A percentile compares a stretch with the other conserved stretches of the same genome.
Conservation (phyloP, 2,329 filamentous ascomycete genomes). For the Trichophyton simii region DNA sequence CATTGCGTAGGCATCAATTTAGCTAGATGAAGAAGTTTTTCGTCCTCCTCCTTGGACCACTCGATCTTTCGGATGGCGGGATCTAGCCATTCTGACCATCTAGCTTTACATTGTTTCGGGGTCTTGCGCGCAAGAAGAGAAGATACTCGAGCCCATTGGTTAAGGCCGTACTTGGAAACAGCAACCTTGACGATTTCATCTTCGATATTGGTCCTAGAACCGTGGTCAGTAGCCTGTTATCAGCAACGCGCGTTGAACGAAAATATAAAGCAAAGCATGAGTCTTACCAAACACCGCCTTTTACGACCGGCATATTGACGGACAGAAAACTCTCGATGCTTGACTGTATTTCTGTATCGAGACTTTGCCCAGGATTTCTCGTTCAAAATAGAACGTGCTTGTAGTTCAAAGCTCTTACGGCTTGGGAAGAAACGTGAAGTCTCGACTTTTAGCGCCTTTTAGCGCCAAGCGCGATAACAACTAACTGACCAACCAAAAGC, state of each 20-base stretch:
- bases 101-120: slow-evolving; percentile 95
- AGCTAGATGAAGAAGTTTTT: slow-evolving; percentile 88
- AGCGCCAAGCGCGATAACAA: slow-evolving; percentile 15
- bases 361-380: not conserved
- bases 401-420: not conserved
- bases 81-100: slow-evolving; percentile 97
- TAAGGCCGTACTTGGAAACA: slow-evolving; percentile 86
- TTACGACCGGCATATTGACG: slow-evolving; percentile 49
- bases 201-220: slow-evolving; percentile 50
- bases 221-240: not conserved
- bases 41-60: slow-evolving; percentile 97
- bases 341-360: not conserved
- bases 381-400: not conserved
- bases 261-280: slow-evolving; percentile 11
- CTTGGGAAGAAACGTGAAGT: not conserved
- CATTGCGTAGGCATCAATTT: slow-evolving; percentile 99
- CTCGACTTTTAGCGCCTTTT: not conserved
- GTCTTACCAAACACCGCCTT: slow-evolving; percentile 49
- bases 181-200: slow-evolving; percentile 97
- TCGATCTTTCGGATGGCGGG: slow-evolving; percentile 97
- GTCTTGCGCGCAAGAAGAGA: slow-evolving; percentile 95
- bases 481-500: slow-evolving; percentile 8
- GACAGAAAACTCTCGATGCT: not conserved
- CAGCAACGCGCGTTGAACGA: not conserved
- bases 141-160: slow-evolving; percentile 97